phyloP scores from a whole-genome alignment of 371 early-diverging fungal genomes.

The Mortierella sp. region DNA sequence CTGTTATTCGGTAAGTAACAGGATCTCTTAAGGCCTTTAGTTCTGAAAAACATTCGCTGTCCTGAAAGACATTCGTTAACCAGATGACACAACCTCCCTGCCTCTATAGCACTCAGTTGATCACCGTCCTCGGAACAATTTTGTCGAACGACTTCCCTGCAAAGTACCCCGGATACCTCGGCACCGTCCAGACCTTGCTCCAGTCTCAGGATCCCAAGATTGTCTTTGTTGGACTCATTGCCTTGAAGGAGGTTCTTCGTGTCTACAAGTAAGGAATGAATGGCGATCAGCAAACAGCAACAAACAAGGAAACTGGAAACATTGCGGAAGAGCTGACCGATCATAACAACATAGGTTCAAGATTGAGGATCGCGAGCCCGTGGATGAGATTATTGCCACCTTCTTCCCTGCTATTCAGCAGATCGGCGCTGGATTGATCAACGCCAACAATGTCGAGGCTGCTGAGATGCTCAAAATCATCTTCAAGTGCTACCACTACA shows the following conservation, averaged over 20 bases:
- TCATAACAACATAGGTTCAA: constrained; percentile 34
- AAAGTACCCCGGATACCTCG: constrained; percentile 87
- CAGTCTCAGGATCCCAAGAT: constrained; percentile 72
- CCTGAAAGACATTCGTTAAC: not conserved
- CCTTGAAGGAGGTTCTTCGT: constrained; percentile 84
- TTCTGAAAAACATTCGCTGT: too few relatives aligned
- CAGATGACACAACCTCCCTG: not conserved
- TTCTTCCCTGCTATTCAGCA: constrained; percentile 84
- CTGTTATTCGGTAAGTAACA: constrained; percentile 44
- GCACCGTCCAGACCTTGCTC: constrained; percentile 71
- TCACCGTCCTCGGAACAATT: constrained; percentile 76
- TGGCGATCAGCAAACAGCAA: not conserved
- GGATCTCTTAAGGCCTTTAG: too few relatives aligned
- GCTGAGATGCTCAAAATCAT: constrained; percentile 85
- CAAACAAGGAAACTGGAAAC: not conserved
- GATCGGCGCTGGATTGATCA: constrained; percentile 76
- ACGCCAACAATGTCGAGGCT: constrained; percentile 76
- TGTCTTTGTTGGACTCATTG: constrained; percentile 82
- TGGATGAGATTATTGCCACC: constrained; percentile 77
- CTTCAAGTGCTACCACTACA: constrained; percentile 83
- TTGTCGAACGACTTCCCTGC: constrained; percentile 82
- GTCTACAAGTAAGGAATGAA: constrained; percentile 77
- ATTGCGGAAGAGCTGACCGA: not conserved
- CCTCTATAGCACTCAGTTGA: constrained; percentile 75
- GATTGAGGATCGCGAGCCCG: constrained; percentile 66